Base-by-base conservation (phyloP, 2,329 filamentous ascomycete species). In the Alternaria brassicae region DNA sequence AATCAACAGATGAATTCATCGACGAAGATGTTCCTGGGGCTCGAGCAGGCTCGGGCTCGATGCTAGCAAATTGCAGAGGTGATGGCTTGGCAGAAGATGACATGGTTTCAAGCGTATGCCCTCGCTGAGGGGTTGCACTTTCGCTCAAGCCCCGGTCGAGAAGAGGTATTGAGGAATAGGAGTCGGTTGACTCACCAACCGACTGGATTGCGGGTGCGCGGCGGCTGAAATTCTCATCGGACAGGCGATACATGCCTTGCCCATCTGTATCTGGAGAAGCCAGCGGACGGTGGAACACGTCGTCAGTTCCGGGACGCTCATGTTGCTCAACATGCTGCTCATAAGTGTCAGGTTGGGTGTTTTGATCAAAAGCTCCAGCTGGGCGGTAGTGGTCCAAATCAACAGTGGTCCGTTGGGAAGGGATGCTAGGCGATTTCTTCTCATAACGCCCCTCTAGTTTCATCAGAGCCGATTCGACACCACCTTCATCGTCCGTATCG, bases 401-500 rank as follows among this genome's bases (percentile, higher is more conserved):
- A 12, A 68, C 53, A 23, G 65, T 68, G 4, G 45, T 54, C 27
- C 56, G 61, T 40, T 66, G 63, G 5, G 71, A 71, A n/a, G 67
- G 61, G 7, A 68, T 62, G 36, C 68, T 67, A 9, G 71, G 67
- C 30, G 70, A 75, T 49, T 71, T 67, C 67, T 84, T 88, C 72
- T 89, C 85, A 68, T 89, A 95, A 67, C 88, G 94, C 9, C 95
- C 95, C 80, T 99, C 95, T 0, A 99, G 84, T 72, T 98, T 99
- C 68, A 93, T 80, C 50, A 99, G 78, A 0, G 95, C 92, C n/a
- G 93, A 93, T 73, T 98, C 95, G 25, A 98, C 89, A 12, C 94
- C 94, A 6, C 92, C 92, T 72, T 96, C 81, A 44, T 81, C 81
- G 21, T 80, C 91, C 44, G 90, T 89, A 61, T 96, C 92, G 72